These are phyloP conservation scores for Schwanniomyces etchellsii DNA, from an alignment of 1,139 yeast species.

Conservation along the genomic window DNA sequence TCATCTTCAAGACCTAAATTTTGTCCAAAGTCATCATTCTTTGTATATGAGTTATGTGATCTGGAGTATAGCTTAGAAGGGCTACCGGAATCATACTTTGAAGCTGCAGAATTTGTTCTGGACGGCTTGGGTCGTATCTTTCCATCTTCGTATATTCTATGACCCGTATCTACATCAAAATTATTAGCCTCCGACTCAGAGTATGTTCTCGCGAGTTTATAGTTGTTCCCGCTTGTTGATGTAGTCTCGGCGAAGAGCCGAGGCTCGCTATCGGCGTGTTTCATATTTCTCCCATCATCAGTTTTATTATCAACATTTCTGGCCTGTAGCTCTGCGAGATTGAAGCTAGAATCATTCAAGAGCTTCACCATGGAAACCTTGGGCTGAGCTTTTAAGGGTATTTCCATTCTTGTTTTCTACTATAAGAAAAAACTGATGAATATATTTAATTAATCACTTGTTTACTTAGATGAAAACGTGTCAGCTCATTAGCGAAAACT, in stretches of 20 bases:
- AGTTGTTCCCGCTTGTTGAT: slow-evolving; percentile 6
- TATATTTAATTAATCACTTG: too few species aligned
- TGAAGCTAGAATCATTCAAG: slow-evolving; percentile 22
- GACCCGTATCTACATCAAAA: slow-evolving; percentile 36
- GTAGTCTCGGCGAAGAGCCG: slow-evolving; percentile 1
- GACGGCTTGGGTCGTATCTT: slow-evolving; percentile 31
- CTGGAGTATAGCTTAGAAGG: slow-evolving; percentile 22
- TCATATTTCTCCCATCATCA: not conserved
- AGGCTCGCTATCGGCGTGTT: not conserved
- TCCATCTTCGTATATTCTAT: slow-evolving; percentile 45
- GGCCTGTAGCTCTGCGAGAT: slow-evolving; percentile 3
- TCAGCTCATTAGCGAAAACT: too few species aligned
- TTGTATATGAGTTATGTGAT: slow-evolving; percentile 24
- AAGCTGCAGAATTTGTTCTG: slow-evolving; percentile 2
- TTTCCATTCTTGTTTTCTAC: slow-evolving; percentile 25
- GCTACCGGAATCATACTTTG: slow-evolving; percentile 1
- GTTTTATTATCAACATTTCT: not conserved
- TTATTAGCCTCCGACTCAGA: slow-evolving; percentile 53
- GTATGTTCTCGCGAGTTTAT: slow-evolving; percentile 40
- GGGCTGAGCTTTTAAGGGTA: slow-evolving; percentile 39
- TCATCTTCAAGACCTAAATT: slow-evolving; percentile 58
- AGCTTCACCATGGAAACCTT: slow-evolving; percentile 35
- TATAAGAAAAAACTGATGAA: too few species aligned
- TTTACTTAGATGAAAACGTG: too few species aligned
- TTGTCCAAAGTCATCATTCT: slow-evolving; percentile 8